Conservation (phyloP, 129 eudicot species). For the Arctium minus region DNA sequence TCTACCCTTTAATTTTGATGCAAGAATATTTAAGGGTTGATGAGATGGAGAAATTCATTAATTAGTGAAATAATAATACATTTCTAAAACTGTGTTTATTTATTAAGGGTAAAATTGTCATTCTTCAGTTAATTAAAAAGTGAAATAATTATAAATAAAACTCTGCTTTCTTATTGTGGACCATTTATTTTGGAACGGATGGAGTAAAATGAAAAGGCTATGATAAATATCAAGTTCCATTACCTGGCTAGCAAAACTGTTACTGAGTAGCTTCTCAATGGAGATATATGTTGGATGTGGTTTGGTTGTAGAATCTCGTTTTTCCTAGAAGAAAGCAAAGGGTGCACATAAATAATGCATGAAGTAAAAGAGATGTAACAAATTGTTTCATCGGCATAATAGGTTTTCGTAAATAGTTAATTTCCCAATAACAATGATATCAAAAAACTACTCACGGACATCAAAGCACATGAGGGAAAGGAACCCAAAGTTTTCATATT, state of each 20-base stretch:
- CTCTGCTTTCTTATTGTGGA: not conserved
- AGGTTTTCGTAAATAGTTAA: not conserved
- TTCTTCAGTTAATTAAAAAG: not conserved
- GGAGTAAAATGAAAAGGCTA: not conserved
- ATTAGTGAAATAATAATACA: not conserved
- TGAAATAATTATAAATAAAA: not conserved
- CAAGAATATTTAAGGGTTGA: not conserved
- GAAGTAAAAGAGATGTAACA: not conserved
- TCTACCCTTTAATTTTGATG: not conserved
- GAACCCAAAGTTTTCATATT: not conserved
- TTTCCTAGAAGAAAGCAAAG: conserved; percentile 40
- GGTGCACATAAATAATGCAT: not conserved
- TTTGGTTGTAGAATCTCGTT: conserved; percentile 26
- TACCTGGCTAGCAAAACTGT: conserved; percentile 86
- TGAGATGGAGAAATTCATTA: not conserved
- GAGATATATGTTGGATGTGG: conserved; percentile 45
- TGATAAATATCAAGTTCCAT: not conserved
- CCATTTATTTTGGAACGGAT: not conserved
- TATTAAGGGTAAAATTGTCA: not conserved
- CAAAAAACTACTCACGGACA: not conserved
- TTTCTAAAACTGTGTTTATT: not conserved
- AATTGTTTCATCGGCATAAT: not conserved
- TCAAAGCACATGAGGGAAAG: not conserved
- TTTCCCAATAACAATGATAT: not conserved
- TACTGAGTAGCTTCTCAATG: conserved; percentile 73